Evolutionary conservation across 805 yeast species (phyloP).

Genomic region (Cyberlindnera petersonii): DNA sequence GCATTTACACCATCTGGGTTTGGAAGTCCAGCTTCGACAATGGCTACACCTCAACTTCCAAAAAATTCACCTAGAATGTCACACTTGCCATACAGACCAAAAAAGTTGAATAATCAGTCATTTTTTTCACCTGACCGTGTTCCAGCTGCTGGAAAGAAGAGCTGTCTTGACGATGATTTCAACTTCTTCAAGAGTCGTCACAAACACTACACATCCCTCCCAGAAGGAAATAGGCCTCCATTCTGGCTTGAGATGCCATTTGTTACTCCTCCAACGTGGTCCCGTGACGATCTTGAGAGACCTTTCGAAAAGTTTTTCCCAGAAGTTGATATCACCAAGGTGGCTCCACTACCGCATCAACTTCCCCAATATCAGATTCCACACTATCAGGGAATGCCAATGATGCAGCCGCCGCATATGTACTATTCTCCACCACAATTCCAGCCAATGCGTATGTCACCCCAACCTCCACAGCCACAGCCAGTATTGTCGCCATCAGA

Average conservation of each 20-base stretch:
- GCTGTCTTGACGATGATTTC: constrained; percentile 23
- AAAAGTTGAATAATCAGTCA: constrained; percentile 10
- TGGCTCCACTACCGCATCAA: constrained; percentile 13
- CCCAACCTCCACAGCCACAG: constrained; percentile 15
- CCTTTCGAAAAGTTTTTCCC: constrained; percentile 53
- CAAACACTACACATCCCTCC: constrained; percentile 20
- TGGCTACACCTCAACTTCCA: constrained; percentile 19
- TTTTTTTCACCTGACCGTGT: constrained; percentile 24
- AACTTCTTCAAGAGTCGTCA: constrained; percentile 28
- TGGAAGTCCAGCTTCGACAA: constrained; percentile 12
- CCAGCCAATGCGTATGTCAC: constrained; percentile 16
- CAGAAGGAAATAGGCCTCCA: constrained; percentile 23
- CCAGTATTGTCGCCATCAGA: constrained; percentile 12
- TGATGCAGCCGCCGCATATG: constrained; percentile 20
- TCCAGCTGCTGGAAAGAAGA: constrained; percentile 27
- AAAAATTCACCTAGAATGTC: constrained; percentile 25
- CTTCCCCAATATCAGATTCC: constrained; percentile 13
- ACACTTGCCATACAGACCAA: constrained; percentile 10
- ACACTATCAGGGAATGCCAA: constrained; percentile 17
- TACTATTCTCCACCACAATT: constrained; percentile 14
- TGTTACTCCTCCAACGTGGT: constrained; percentile 78
- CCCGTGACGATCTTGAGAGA: constrained; percentile 39
- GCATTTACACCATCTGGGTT: constrained; percentile 20
- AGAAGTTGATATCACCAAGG: constrained; percentile 22
- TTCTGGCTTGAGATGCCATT: constrained; percentile 58